These are phyloP conservation scores for Termitomyces sp. DNA, from an alignment of 1,284 basidiomycete genomes.

Conservation along the genomic window DNA sequence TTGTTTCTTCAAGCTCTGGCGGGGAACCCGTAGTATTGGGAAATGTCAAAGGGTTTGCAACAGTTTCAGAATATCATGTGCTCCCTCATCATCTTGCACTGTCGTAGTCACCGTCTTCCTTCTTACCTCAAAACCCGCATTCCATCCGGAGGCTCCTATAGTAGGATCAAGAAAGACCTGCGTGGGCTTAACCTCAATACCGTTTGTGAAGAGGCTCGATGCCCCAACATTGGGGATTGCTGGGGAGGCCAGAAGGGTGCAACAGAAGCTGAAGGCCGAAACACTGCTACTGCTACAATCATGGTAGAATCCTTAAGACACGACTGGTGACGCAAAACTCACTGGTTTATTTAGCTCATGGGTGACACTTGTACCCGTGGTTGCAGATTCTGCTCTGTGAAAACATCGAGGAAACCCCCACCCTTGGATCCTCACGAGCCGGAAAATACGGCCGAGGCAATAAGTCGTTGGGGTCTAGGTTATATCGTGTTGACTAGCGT, in stretches of 20 bases:
- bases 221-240: conserved; percentile 99
- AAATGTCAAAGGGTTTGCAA: conserved; percentile 68
- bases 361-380: conserved; percentile 99
- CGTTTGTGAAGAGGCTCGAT: conserved; percentile 98
- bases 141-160: conserved; percentile 85
- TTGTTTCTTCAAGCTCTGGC: conserved; percentile 51
- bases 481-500: conserved; percentile 98
- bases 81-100: conserved; percentile 4
- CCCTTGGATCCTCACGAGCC: conserved; percentile 96
- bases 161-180: conserved; percentile 92
- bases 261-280: conserved; percentile 72
- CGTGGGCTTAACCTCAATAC: conserved; percentile 90
- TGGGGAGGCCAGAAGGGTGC: conserved; percentile 88
- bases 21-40: conserved; percentile 68
- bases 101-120: conserved; percentile 78
- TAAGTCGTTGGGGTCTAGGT: conserved; percentile 95
- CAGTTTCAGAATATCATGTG: conserved; percentile 4
- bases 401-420: conserved; percentile 85
- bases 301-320: conserved; percentile 61
- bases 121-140: conserved; percentile 91
- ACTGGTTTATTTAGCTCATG: conserved; percentile 68
- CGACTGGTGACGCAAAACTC: background rate
- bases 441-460: conserved; percentile 97
- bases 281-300: conserved; percentile 95
- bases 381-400: conserved; percentile 97